These are phyloP conservation scores for Podaxis carcinomalis DNA, from an alignment of 768 basidiomycete genomes.

Conservation along the genomic window DNA sequence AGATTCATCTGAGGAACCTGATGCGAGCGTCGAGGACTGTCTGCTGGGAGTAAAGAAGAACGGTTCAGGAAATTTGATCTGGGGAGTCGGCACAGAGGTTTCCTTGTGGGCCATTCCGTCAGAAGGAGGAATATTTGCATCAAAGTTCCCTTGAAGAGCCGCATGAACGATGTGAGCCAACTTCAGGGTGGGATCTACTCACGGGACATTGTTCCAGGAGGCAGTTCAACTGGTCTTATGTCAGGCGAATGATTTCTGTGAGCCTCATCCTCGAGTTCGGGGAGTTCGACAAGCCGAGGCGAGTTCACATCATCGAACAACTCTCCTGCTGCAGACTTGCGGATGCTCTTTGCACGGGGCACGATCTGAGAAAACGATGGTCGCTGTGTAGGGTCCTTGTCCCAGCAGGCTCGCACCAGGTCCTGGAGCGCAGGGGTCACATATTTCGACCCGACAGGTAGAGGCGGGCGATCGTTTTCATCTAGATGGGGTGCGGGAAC, in stretches of 20 bases:
- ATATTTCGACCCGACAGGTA: slow-evolving; percentile 36
- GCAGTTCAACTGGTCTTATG: slow-evolving; percentile 29
- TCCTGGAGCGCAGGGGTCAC: slow-evolving; percentile 32
- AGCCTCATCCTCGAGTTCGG: not conserved
- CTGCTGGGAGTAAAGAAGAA: slow-evolving; percentile 29
- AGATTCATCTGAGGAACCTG: slow-evolving; percentile 23
- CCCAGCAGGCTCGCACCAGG: slow-evolving; percentile 52
- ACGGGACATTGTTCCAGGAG: not conserved
- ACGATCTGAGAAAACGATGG: slow-evolving; percentile 50
- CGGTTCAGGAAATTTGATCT: slow-evolving; percentile 31
- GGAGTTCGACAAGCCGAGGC: slow-evolving; percentile 4
- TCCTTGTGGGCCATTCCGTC: slow-evolving; percentile 19
- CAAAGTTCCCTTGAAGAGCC: not conserved
- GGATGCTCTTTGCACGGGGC: slow-evolving; percentile 38
- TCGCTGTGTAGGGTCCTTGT: slow-evolving; percentile 43
- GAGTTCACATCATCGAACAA: slow-evolving; percentile 22
- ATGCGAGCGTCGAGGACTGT: slow-evolving; percentile 26
- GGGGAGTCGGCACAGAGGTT: slow-evolving; percentile 25
- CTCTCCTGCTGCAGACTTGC: slow-evolving; percentile 23
- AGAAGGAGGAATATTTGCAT: not conserved
- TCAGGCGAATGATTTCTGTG: slow-evolving; percentile 26
- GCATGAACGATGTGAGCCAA: not conserved
- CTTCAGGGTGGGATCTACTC: not conserved
- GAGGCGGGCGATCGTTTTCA: slow-evolving; percentile 44
- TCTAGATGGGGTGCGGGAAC: slow-evolving; percentile 25